A percentile compares a stretch with the other conserved stretches of the same genome.
Conservation (phyloP, 805 yeast genomes). For the Hanseniaspora singularis region DNA sequence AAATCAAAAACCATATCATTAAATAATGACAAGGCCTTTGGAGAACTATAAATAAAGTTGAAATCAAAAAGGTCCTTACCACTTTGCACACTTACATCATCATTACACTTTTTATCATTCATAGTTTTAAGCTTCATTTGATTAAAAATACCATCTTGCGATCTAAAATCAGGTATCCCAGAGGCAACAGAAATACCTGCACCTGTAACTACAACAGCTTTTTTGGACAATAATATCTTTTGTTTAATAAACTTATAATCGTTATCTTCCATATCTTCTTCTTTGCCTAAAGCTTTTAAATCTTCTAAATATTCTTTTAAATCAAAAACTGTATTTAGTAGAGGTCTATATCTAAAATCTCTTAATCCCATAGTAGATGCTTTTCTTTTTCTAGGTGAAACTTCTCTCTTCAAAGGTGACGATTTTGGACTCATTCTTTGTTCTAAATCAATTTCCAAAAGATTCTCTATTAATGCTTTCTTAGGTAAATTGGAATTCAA, state of each 20-base stretch:
- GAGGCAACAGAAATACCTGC: slow-evolving; percentile 88
- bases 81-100: slow-evolving; percentile 23
- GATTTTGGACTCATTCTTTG: neutral
- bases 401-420: neutral
- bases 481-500: neutral
- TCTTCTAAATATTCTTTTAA: slow-evolving; percentile 22
- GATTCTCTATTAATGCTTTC: slow-evolving; percentile 6
- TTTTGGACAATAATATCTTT: slow-evolving; percentile 43
- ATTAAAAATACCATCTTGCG: slow-evolving; percentile 64
- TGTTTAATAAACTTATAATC: slow-evolving; percentile 40
- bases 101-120: neutral
- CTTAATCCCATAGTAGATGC: slow-evolving; percentile 16
- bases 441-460: slow-evolving; percentile 7
- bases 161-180: slow-evolving; percentile 82
- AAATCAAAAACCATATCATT: slow-evolving; percentile 63
- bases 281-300: neutral
- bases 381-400: slow-evolving; percentile 2
- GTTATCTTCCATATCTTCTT: slow-evolving; percentile 11
- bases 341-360: slow-evolving; percentile 36
- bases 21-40: slow-evolving; percentile 48
- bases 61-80: slow-evolving; percentile 67
- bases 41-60: slow-evolving; percentile 57
- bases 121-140: slow-evolving; percentile 35
- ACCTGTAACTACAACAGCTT: slow-evolving; percentile 60
- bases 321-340: slow-evolving; percentile 35